Base-by-base conservation (phyloP, 352 stramenopile species). In the Phytopythium kandeliae region DNA sequence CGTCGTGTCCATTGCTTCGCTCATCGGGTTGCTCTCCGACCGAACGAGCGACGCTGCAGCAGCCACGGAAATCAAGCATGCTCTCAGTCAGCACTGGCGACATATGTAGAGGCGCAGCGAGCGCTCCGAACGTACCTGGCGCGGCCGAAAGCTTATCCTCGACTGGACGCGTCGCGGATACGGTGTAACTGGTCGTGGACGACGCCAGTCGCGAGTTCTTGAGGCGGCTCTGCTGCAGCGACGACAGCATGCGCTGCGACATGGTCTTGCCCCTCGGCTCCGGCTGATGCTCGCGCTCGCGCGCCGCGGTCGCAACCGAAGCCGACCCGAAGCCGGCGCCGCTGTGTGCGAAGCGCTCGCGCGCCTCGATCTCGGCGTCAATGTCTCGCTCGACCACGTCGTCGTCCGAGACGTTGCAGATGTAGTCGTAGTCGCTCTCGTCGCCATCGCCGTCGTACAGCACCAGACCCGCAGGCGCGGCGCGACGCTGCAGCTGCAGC, bases 281-380 rank as follows among this genome's bases (percentile, higher is more conserved):
- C 16, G 3, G 35, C 31, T 28, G 21, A 2, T 19, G 48, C 25
- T 19, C 25, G 3, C 11, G 31, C 28, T 4, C 49, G 28, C 6
- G 38, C 24, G 15, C n/a, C 24, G 25, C 22, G n/a, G 31, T 8
- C 37, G 26, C 12, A 8, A 35, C 15, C 30, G 12, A 57, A 25
- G 41, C 31, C 31, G 31, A 7, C 2, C 7, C 4, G 25, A 56
- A 44, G 21, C 17, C 35, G 16, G 17, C 17, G 15, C 35, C 15
- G 35, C 35, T 19, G 16, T 44, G 38, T 21, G 38, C 38, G 8
- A 28, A 30, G 21, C 62, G 72, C 38, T 77, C 63, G 24, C 72
- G 72, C 43, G 74, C 74, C 49, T 89, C 74, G 40, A 89, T 89
- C 55, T 87, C 75, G 28, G 81, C 51, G 63, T 89, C 78, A 16